Conservation (phyloP, 768 basidiomycete species). For the Termitomyces sp. region DNA sequence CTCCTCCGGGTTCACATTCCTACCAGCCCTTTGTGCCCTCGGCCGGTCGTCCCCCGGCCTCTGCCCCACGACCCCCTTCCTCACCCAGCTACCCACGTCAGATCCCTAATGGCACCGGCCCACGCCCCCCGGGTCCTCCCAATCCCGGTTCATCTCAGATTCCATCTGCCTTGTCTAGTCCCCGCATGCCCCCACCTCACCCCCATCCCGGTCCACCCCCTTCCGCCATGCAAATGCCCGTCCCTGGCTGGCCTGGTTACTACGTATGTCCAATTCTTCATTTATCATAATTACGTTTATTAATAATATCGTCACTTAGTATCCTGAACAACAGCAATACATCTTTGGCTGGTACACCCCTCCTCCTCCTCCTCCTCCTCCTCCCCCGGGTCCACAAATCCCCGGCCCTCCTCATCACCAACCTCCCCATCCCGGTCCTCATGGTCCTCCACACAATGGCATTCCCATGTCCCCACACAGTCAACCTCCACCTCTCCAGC, state of each 20-base stretch:
- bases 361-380: no score
- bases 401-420: conserved; percentile 43
- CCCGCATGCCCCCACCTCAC: conserved; percentile 60
- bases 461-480: conserved; percentile 73
- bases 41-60: conserved; percentile 38
- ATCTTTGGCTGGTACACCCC: conserved; percentile 43
- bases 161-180: conserved; percentile 59
- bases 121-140: conserved; percentile 55
- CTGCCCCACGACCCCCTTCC: conserved; percentile 51
- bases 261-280: conserved; percentile 44
- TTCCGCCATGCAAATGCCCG: conserved; percentile 31
- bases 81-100: conserved; percentile 64
- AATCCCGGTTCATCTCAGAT: conserved; percentile 49
- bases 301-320: conserved; percentile 28
- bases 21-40: conserved; percentile 47
- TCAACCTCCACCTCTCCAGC: conserved; percentile 50
- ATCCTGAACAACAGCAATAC: conserved; percentile 40
- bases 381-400: conserved; percentile 31
- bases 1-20: conserved; percentile 33
- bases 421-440: conserved; percentile 43
- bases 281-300: conserved; percentile 2
- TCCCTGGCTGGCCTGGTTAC: conserved; percentile 42
- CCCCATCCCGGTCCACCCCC: conserved; percentile 51
- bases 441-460: conserved; percentile 42
- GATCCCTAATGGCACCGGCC: conserved; percentile 57